These are phyloP conservation scores for Boletellus ananiceps DNA, from an alignment of 768 basidiomycete species.

Conservation along the genomic window DNA sequence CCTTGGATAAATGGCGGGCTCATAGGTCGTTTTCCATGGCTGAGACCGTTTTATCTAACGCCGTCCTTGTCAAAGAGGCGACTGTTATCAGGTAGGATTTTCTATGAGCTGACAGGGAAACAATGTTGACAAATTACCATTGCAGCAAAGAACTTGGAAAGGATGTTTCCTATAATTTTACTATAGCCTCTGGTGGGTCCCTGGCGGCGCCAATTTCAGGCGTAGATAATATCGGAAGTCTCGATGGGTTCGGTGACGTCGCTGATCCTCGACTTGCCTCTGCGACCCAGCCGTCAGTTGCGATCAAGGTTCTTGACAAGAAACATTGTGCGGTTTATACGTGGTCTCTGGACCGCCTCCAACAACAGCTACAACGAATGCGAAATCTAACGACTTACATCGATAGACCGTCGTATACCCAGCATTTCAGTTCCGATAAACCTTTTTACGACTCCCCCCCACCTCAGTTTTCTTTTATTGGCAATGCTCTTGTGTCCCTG, in stretches of 20 bases:
- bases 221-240: constrained; percentile 77
- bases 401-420: constrained; percentile 88
- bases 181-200: constrained; percentile 78
- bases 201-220: constrained; percentile 77
- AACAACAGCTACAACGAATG: constrained; percentile 89
- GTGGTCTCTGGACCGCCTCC: constrained; percentile 87
- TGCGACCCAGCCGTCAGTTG: constrained; percentile 75
- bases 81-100: constrained; percentile 75
- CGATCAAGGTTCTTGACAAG: constrained; percentile 88
- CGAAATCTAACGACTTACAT: constrained; percentile 87
- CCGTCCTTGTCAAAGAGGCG: constrained; percentile 87
- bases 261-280: constrained; percentile 76
- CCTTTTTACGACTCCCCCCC: constrained; percentile 89
- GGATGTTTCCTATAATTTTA: constrained; percentile 88
- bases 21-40: constrained; percentile 90
- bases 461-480: constrained; percentile 90
- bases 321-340: constrained; percentile 81
- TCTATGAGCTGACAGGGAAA: neutral
- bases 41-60: constrained; percentile 78
- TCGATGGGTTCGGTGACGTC: constrained; percentile 91
- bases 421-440: constrained; percentile 90
- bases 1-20: constrained; percentile 80
- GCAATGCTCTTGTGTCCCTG: constrained; percentile 78
- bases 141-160: constrained; percentile 81
- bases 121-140: constrained; percentile 3